A percentile compares a stretch with the other conserved stretches of the same genome.
Conservation (phyloP, 306 rosid species). For the Trichosanthes cucumerina region DNA sequence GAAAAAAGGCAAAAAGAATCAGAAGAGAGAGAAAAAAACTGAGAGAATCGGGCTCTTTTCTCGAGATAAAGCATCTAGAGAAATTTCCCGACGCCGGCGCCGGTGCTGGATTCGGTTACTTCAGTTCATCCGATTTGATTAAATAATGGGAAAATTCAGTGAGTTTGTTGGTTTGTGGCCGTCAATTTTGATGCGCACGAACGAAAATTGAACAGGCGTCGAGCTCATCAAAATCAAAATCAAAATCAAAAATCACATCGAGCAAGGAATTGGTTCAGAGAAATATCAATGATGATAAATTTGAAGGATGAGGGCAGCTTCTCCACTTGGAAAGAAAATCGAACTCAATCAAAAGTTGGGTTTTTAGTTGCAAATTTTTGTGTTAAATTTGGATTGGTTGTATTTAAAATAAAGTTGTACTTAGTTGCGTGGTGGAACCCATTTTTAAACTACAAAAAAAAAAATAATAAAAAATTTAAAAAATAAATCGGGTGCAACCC, state of each 20-base stretch:
- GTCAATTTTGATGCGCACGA: background rate
- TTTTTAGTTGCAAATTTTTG: background rate
- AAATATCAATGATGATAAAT: background rate
- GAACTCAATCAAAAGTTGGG: background rate
- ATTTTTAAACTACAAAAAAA: too few species aligned
- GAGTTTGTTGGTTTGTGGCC: background rate
- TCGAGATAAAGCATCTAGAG: background rate
- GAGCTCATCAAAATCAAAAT: background rate
- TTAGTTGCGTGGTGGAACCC: too few species aligned
- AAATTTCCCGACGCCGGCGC: background rate
- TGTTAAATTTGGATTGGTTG: background rate
- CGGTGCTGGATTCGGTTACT: background rate
- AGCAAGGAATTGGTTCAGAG: background rate
- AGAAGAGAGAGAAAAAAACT: background rate
- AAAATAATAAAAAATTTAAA: too few species aligned
- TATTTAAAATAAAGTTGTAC: too few species aligned
- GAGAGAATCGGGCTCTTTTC: constrained; percentile 5
- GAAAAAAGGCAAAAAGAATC: background rate
- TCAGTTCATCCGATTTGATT: background rate
- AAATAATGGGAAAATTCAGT: background rate
- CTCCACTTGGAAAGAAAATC: background rate
- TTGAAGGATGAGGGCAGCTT: background rate
- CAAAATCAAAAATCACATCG: too few species aligned
- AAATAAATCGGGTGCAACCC: too few species aligned
- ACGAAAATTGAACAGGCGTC: background rate